Percentiles rank a stretch among this genome's conserved stretches.
phyloP scores from a whole-genome alignment of 164 flowering plant species.

The Buxus sempervirens region DNA sequence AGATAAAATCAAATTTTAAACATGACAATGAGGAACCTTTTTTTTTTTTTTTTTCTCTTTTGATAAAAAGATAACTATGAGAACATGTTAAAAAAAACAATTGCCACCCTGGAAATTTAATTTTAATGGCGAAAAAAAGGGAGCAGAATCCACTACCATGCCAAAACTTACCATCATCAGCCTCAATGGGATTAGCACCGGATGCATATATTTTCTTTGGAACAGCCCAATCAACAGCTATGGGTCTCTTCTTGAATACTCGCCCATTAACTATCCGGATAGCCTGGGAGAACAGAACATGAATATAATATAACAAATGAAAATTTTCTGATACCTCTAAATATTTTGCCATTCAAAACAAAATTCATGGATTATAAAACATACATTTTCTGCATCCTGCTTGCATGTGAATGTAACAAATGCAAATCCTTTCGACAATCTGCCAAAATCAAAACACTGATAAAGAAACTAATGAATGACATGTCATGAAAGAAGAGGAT shows the following conservation, averaged over 20 bases:
- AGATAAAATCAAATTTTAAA: no score
- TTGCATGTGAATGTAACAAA: slow-evolving; percentile 90
- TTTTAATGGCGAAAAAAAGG: no score
- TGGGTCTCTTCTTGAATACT: slow-evolving; percentile 59
- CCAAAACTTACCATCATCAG: slow-evolving; percentile 47
- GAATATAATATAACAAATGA: neutral
- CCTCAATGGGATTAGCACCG: slow-evolving; percentile 29
- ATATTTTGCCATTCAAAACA: neutral
- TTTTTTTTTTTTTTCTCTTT: no score
- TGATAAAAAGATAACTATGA: no score
- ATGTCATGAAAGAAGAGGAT: neutral
- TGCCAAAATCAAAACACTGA: slow-evolving; percentile 22
- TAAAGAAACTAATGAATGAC: neutral
- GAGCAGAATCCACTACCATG: neutral
- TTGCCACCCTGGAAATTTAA: neutral
- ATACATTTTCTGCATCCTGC: slow-evolving; percentile 87
- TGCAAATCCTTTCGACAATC: slow-evolving; percentile 86
- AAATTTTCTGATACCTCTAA: neutral
- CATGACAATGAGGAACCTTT: no score
- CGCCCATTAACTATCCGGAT: slow-evolving; percentile 78
- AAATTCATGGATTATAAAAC: slow-evolving; percentile 5
- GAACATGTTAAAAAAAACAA: neutral
- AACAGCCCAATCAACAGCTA: slow-evolving; percentile 99
- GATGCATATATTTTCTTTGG: slow-evolving; percentile 69
- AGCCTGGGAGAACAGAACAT: slow-evolving; percentile 46